Evolutionary conservation across 1,139 yeast genomes (phyloP), one percentile per base, ranked within the genome.

Genomic region (Taiozyma sp.): DNA sequence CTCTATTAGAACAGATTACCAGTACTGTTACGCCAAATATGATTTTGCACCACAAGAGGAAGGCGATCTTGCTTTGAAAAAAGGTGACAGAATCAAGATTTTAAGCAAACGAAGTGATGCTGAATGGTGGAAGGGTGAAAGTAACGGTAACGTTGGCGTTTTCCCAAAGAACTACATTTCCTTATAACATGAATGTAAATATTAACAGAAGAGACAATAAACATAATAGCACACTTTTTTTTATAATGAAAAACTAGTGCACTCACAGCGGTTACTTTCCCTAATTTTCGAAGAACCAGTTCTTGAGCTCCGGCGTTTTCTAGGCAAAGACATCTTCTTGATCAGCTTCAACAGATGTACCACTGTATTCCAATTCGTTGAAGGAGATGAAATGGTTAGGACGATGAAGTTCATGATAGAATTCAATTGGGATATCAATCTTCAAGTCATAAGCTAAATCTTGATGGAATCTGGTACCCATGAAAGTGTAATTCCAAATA

Each of bases 401-500:
- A 46, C 99, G 83, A 62, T 95, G 99, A 40, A 81, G 65, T 59
- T 88, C 96, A 62, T 88, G 85, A 65, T 90, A 95, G 63, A 85
- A 93, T 5, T 88, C 80, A 46, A 85, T 62, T 1, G 99, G 99
- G 10, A 81, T 72, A 62, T 88, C 97, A 47, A 87, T 62, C 65
- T 86, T 88, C 65, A 91, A 65, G 21, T 74, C 81, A 61, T 78
- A 89, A n/a, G 71, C 74, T 49, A 79, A 68, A 37, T 77, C 77
- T 4, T 81, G 71, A 60, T 79, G 83, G 85, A 95, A 95, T 13
- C 87, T 78, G 2, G 95, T 85, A 3, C 97, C 95, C 70, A 89
- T 77, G 62, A 95, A 93, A 4, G 95, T 79, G 65, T 86, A 90
- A 66, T 93, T 93, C 99, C 99, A 93, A 37, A 90, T 66, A 50